Percentiles rank a stretch among this genome's conserved stretches.
phyloP scores from a whole-genome alignment of 2,329 filamentous ascomycete species.

The Alternaria brassicae region DNA sequence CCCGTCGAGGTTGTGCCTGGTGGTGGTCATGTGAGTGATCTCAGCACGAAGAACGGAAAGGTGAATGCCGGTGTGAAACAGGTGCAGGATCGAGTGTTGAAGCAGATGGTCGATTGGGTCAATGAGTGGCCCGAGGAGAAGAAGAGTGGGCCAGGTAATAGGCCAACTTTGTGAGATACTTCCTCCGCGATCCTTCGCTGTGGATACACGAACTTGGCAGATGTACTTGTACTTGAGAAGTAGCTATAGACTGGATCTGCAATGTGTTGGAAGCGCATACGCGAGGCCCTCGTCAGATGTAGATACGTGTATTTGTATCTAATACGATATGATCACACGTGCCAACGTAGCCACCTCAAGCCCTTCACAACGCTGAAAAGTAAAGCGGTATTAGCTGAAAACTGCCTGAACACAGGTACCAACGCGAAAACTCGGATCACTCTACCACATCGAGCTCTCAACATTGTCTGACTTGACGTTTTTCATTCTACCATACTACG shows the following conservation, averaged over 20 bases:
- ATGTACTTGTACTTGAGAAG: too few relatives aligned
- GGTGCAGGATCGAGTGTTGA: background rate
- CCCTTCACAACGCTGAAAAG: background rate
- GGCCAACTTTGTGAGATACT: too few relatives aligned
- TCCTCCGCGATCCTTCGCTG: too few relatives aligned
- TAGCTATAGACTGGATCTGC: too few relatives aligned
- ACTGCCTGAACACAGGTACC: background rate
- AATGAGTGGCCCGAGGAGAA: background rate
- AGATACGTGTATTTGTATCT: too few relatives aligned
- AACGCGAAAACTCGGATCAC: too few relatives aligned
- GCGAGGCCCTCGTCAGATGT: too few relatives aligned
- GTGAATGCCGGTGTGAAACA: background rate
- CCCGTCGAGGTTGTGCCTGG: background rate
- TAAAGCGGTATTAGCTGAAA: background rate
- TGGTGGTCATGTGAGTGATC: background rate
- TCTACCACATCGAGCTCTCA: background rate
- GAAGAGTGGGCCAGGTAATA: too few relatives aligned
- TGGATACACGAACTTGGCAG: too few relatives aligned
- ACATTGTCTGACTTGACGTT: background rate
- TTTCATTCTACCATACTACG: background rate
- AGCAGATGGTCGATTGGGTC: background rate
- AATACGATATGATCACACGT: background rate
- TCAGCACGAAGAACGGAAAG: background rate
- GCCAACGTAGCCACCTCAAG: background rate
- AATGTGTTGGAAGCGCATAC: too few relatives aligned